Base-by-base conservation (phyloP, 164 flowering plant species). In the Nymphaea colorata region DNA sequence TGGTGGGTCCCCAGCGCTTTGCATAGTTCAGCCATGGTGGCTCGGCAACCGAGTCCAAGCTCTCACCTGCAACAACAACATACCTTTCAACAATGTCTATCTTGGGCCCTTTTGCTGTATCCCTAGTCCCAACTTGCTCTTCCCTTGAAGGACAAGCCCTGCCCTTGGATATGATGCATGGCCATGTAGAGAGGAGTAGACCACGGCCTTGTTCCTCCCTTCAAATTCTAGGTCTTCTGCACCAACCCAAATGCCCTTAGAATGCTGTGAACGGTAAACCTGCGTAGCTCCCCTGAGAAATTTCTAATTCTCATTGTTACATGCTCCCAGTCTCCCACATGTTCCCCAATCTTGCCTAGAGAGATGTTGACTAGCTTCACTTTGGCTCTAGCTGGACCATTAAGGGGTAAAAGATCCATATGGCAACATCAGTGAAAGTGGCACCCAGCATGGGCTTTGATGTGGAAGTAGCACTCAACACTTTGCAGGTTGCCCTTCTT, bases 321-420 rank as follows among this genome's bases (percentile, higher is more conserved):
- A 72, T 85, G 87, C 66, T 85, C 89, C 87, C 89, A 85, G 62
- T 85, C 86, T 8, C 89, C 86, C 43, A 85, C 84, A 73, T 83
- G 89, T 64, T 82, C 82, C 0, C 89, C 89, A 17, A 80, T 79
- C 69, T 67, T 83, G 41, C 84, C 84, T 7, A 85, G 73, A 5
- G 77, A 36, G 4, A 82, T 42, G 41, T 71, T 72, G 42, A 85
- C 36, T 16, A 75, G 17, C 17, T 62, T 73, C 6, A 85, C 69
- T 73, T 82, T 82, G 3, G 79, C 81, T 67, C 64, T 75, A 4
- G 68, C 85, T 0, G 87, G 72, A 12, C 89, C 98, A 60, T 93
- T 89, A 86, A 91, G 3, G 97, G 97, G 76, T 82, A 91, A 65
- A 91, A 89, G 0, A 87, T 51, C 98, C 98, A 93, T 17, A 83